phyloP scores from a whole-genome alignment of 2,329 filamentous ascomycete genomes.

The Incumbomyces lentus region DNA sequence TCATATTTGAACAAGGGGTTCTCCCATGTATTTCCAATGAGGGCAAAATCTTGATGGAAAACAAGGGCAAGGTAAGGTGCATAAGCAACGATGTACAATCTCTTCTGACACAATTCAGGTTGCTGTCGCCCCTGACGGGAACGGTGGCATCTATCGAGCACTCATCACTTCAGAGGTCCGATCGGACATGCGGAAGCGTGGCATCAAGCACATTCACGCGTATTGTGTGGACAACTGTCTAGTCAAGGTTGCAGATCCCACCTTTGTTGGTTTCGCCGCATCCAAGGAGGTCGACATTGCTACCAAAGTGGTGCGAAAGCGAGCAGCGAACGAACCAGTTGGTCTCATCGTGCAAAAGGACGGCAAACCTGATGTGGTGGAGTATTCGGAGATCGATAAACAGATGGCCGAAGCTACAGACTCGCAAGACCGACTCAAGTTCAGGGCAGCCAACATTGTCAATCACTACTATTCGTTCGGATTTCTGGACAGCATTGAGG shows the following conservation, averaged over 20 bases:
- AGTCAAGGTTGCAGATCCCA: conserved; percentile 94
- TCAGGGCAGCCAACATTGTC: conserved; percentile 97
- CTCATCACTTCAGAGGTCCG: conserved; percentile 71
- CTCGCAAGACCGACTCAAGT: conserved; percentile 74
- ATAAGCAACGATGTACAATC: not conserved
- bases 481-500: conserved; percentile 83
- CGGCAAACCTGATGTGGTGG: conserved; percentile 90
- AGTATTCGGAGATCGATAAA: conserved; percentile 93
- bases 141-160: conserved; percentile 92
- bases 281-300: conserved; percentile 85
- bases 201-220: conserved; percentile 88
- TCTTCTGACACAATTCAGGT: conserved; percentile 37
- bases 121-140: conserved; percentile 91
- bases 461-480: conserved; percentile 98
- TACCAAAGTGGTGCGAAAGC: conserved; percentile 98
- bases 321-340: conserved; percentile 88
- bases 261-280: conserved; percentile 89
- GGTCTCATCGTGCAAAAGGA: conserved; percentile 92
- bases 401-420: conserved; percentile 85
- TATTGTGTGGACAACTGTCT: conserved; percentile 99
- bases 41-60: conserved; percentile 90
- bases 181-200: conserved; percentile 76
- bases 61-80: conserved; percentile 59
- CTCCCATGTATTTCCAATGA: conserved; percentile 95
- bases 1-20: conserved; percentile 94